Base-by-base conservation (phyloP, 805 yeast species). In the Pichia phayaonensis region DNA sequence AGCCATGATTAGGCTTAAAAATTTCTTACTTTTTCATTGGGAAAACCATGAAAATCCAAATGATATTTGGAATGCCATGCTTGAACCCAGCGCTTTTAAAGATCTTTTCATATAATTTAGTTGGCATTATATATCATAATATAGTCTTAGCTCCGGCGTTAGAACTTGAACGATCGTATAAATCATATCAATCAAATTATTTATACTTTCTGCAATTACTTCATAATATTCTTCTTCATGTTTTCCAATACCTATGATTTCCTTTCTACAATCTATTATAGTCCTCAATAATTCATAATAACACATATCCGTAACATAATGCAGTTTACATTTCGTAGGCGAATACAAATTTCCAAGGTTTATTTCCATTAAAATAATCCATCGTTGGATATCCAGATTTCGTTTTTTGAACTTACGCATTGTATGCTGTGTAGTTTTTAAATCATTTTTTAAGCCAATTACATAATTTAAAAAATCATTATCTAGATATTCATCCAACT, bases 21-120 rank as follows among this genome's bases (percentile, higher is more conserved):
- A 38, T 4, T 56, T 56, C 40, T 42, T 53, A 12, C n/a, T 47
- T 18, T 18, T 29, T 20, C 22, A 45, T 4, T 57, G 61, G 61
- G 59, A 53, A 18, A 21, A 39, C 7, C 3, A 16, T 12, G 20
- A 16, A 11, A 5, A 12, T 16, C 6, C 6, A 10, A 27, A 22
- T 22, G 34, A n/a, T 12, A 10, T 40, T 10, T 44, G 47, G 47
- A 16, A 36, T 34, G 27, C 36, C 3, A 23, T 44, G 20, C 31
- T 44, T 18, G 41, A 29, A 22, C 18, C 16, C 5, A 22, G n/a
- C 12, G 47, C 42, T 4, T 44, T 44, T 26, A 36, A 36, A 24
- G 40, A 34, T 23, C n/a, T 44, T 27, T 44, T 44, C 8, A 11
- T 42, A 16, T 34, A 16, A 34, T 34, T 4, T 8, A 16, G 3